Evolutionary conservation across 768 basidiomycete genomes (phyloP).

Genomic region (Tephrocybe sp.): DNA sequence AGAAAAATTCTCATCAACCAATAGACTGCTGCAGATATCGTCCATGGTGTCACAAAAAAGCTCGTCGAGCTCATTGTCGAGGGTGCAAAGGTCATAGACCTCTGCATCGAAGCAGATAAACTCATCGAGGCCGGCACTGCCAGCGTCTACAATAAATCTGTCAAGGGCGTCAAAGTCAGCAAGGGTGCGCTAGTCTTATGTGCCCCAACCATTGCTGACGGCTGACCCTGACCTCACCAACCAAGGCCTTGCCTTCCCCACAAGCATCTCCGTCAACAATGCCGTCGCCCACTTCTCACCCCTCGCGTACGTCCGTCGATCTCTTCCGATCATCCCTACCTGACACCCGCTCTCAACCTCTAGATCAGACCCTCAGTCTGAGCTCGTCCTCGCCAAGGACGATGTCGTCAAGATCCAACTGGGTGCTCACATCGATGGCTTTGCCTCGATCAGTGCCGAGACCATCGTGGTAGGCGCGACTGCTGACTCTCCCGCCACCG

Average conservation of each 20-base stretch:
- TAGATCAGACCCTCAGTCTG: conserved; percentile 73
- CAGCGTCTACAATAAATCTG: conserved; percentile 84
- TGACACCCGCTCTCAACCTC: conserved; percentile 14
- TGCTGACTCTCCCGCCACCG: conserved; percentile 71
- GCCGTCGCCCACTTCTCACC: conserved; percentile 95
- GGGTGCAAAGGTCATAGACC: conserved; percentile 85
- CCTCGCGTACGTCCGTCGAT: conserved; percentile 63
- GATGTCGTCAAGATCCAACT: conserved; percentile 97
- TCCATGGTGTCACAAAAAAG: conserved; percentile 80
- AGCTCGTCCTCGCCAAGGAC: conserved; percentile 68
- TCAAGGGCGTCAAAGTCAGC: conserved; percentile 82
- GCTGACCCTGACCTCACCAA: conserved; percentile 1
- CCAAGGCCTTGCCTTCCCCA: conserved; percentile 91
- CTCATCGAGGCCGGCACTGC: conserved; percentile 84
- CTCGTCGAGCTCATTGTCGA: conserved; percentile 73
- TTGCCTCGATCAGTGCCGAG: conserved; percentile 90
- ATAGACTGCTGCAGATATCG: conserved; percentile 90
- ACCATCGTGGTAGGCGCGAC: conserved; percentile 87
- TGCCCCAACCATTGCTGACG: conserved; percentile 1
- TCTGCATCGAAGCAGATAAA: conserved; percentile 92
- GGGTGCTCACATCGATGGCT: conserved; percentile 97
- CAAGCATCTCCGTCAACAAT: conserved; percentile 92
- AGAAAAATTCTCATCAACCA: conserved; percentile 15
- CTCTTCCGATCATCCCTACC: conserved; percentile 15
- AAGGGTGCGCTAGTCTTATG: conserved; percentile 57